Percentiles rank a stretch among this genome's conserved stretches.
Conservation (phyloP, 768 basidiomycete species). For the Omphalotus guepiniiformis region DNA sequence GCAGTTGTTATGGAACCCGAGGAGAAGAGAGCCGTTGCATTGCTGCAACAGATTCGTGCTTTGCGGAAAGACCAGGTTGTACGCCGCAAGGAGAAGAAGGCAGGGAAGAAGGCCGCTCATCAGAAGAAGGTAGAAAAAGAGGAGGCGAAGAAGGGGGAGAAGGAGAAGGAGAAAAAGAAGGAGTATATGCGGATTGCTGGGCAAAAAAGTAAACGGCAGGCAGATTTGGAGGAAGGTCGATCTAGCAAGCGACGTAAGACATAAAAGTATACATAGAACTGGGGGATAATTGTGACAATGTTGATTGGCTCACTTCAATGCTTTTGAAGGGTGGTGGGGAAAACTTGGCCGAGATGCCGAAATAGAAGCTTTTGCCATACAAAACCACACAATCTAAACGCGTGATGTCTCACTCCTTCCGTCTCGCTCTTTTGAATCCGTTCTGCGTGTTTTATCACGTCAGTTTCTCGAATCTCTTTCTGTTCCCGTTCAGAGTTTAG, state of each 20-base stretch:
- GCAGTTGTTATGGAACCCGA: conserved; percentile 95
- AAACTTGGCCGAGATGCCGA: no score
- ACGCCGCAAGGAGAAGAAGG: conserved; percentile 81
- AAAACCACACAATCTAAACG: no score
- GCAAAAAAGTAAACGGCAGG: conserved; percentile 65
- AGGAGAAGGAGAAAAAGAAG: conserved; percentile 73
- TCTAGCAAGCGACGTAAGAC: conserved; percentile 52
- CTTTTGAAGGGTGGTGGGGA: no score
- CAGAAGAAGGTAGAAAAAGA: conserved; percentile 72
- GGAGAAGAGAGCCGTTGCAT: conserved; percentile 86
- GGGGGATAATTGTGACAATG: no score
- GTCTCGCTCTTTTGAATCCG: no score
- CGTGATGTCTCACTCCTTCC: no score
- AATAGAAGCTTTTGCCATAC: no score
- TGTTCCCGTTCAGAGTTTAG: no score
- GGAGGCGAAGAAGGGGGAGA: conserved; percentile 56
- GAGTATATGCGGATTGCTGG: conserved; percentile 71
- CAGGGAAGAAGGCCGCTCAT: conserved; percentile 64
- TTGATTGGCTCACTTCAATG: no score
- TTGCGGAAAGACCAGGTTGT: conserved; percentile 84
- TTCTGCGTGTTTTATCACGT: no score
- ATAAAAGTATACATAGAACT: no score
- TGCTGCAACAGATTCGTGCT: conserved; percentile 92
- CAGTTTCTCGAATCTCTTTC: no score
- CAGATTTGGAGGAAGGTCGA: conserved; percentile 54